Evolutionary conservation across 2,329 filamentous ascomycete genomes (phyloP), one percentile per base, ranked within the genome.

Genomic region (Colletotrichum musae): DNA sequence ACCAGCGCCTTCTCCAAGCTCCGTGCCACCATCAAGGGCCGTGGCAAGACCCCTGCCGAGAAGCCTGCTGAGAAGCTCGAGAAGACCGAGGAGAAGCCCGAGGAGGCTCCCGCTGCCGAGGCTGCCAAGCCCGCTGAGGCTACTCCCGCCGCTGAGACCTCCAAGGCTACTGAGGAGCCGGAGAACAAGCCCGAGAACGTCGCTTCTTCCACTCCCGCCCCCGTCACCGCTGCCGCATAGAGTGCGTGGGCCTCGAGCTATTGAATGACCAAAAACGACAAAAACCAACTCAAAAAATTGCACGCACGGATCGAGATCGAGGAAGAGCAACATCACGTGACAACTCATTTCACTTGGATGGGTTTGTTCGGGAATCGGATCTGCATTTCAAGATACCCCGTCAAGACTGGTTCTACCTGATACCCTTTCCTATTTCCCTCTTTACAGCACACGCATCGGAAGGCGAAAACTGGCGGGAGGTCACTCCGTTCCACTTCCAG

Each of bases 321-420:
- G 64, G 64, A 63, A 70, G 64, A 70, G 68, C 57, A 70, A 62
- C 47, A 26, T 62, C 64, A 69, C 48, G 56, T 68, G 68, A 64
- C 15, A 68, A 70, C 58, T 70, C 59, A 56, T 64, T 70, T 60
- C 57, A 68, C 67, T 65, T 56, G 54, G 56, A 62, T 64, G 63
- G 52, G 70, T 78, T 79, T 80, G 82, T 82, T 81, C 81, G 77
- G 82, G 83, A 80, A 83, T 80, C 84, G 82, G 83, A 83, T 85
- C 82, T 87, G 85, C 85, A 87, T 87, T 86, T 87, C 82, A 82
- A 85, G 84, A 86, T 86, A 86, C 85, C 85, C 85, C 83, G 81
- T 84, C 81, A 79, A 85, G 81, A 84, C 82, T 85, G 82, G 80
- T 81, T 82, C 74, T 72, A 73, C 66, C 70, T 76, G 75, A 77